These are phyloP conservation scores for Penicillium sp. DNA, from an alignment of 2,329 filamentous ascomycete genomes.

Conservation along the genomic window DNA sequence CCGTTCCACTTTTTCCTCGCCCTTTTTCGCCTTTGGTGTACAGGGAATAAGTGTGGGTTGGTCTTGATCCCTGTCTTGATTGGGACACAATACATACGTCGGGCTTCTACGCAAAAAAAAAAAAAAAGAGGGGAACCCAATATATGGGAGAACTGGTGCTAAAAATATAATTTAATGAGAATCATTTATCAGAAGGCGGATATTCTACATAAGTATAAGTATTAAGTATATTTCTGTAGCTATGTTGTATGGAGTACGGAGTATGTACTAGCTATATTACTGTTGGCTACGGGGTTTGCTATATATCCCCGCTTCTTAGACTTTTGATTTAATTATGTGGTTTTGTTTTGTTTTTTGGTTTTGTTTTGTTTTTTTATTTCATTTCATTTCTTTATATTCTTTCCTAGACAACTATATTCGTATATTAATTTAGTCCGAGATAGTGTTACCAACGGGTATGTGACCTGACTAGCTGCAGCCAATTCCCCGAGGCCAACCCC, in stretches of 20 bases:
- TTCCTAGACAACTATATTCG: background rate
- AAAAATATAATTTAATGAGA: conserved; percentile 1
- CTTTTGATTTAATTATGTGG: too few relatives aligned
- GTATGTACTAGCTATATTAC: too few relatives aligned
- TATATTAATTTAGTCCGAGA: background rate
- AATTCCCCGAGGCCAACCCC: background rate
- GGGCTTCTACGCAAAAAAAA: conserved; percentile 6
- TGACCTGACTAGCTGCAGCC: conserved; percentile 1
- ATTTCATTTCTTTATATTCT: background rate
- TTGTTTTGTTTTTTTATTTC: background rate
- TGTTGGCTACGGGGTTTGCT: background rate
- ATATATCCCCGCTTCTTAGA: background rate
- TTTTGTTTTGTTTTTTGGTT: background rate
- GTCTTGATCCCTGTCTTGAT: conserved; percentile 9
- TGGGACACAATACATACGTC: conserved; percentile 13
- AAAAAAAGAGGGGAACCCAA: conserved; percentile 4
- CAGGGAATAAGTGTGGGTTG: background rate
- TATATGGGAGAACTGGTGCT: background rate
- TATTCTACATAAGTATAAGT: too few relatives aligned
- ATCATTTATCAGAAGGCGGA: background rate
- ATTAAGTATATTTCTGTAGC: too few relatives aligned
- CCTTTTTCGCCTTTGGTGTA: background rate
- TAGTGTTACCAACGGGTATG: background rate
- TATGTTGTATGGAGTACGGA: too few relatives aligned
- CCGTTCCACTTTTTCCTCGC: background rate